These are phyloP conservation scores for Neurospora sp. DNA, from an alignment of 495 filamentous ascomycete species.

Conservation along the genomic window DNA sequence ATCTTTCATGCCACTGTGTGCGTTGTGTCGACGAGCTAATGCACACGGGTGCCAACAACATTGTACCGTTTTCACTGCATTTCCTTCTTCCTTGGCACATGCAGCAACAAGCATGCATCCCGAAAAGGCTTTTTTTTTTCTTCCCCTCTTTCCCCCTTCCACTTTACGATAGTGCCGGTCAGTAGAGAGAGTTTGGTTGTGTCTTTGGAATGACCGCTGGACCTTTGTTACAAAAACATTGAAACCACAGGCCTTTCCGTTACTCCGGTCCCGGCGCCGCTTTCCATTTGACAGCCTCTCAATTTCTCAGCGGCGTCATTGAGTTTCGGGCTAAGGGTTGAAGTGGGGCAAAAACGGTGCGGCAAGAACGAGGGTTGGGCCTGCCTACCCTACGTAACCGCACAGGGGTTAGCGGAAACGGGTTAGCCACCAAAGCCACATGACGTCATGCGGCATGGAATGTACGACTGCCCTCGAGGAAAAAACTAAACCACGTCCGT, in stretches of 20 bases:
- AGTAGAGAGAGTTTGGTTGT: background rate
- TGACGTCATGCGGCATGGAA: conserved; percentile 5
- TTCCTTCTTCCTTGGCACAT: background rate
- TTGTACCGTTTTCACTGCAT: background rate
- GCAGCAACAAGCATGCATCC: background rate
- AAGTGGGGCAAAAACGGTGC: background rate
- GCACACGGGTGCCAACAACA: background rate
- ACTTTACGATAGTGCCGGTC: background rate
- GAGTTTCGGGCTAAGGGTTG: background rate
- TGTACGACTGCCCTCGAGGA: background rate
- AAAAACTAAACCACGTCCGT: background rate
- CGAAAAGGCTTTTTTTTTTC: background rate
- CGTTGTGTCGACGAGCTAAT: background rate
- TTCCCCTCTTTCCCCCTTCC: background rate
- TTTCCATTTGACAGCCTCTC: background rate
- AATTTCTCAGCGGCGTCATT: background rate
- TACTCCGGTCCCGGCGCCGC: background rate
- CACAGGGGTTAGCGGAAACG: conserved; percentile 5
- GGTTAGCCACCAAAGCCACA: conserved; percentile 1
- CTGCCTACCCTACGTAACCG: background rate
- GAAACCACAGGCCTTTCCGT: background rate
- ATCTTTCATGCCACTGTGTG: background rate
- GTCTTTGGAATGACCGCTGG: background rate
- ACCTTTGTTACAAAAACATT: background rate
- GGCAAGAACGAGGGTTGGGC: background rate